Evolutionary conservation across 768 basidiomycete genomes (phyloP).

Genomic region (Suillus subluteus): DNA sequence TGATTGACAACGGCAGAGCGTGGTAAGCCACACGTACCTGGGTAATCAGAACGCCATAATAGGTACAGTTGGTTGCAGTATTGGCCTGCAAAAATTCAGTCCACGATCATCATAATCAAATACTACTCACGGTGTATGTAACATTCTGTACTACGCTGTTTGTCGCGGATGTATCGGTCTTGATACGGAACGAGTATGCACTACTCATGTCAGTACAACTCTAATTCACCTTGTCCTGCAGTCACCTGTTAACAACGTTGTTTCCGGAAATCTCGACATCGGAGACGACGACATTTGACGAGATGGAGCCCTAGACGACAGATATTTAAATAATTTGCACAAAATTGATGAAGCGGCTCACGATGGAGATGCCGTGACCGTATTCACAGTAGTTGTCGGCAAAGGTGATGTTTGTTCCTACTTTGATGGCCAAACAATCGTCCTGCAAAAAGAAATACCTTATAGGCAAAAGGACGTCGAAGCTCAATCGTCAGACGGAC

Average conservation of each 20-base stretch:
- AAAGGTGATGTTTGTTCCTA: slow-evolving; percentile 48
- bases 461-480: not conserved
- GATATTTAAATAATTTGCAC: not conserved
- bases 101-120: not conserved
- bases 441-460: slow-evolving; percentile 39
- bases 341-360: slow-evolving; percentile 14
- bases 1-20: not conserved
- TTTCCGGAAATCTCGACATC: slow-evolving; percentile 54
- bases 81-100: slow-evolving; percentile 44
- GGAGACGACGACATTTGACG: slow-evolving; percentile 48
- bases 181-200: slow-evolving; percentile 63
- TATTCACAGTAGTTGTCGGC: slow-evolving; percentile 54
- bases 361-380: slow-evolving; percentile 69
- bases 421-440: slow-evolving; percentile 62
- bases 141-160: slow-evolving; percentile 52
- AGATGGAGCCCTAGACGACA: slow-evolving; percentile 53
- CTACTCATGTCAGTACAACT: slow-evolving; percentile 30
- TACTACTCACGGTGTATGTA: slow-evolving; percentile 46
- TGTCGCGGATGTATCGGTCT: slow-evolving; percentile 50
- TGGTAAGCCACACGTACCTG: slow-evolving; percentile 38
- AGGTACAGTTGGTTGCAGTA: slow-evolving; percentile 48
- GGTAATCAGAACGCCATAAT: slow-evolving; percentile 64
- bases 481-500: slow-evolving; percentile 6
- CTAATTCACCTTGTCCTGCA: not conserved
- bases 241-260: slow-evolving; percentile 57